Percentiles rank a stretch among this genome's conserved stretches.
Conservation (phyloP, 2,329 filamentous ascomycete species). For the Fusarium concolor region DNA sequence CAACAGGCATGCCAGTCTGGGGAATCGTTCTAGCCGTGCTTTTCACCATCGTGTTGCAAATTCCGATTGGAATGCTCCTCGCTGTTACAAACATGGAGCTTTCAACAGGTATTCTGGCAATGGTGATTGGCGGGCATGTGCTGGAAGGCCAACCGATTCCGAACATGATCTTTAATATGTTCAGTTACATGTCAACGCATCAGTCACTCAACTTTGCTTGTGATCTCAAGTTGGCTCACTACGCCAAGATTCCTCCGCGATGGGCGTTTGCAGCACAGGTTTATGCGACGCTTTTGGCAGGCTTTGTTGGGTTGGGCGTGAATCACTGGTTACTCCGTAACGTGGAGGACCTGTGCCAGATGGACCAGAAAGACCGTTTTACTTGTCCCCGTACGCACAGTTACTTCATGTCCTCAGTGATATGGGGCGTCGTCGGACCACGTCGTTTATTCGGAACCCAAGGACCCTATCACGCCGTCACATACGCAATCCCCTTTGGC, state of each 20-base stretch:
- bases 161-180: conserved; percentile 79
- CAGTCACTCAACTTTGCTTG: conserved; percentile 69
- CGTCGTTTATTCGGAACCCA: conserved; percentile 65
- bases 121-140: conserved; percentile 75
- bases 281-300: conserved; percentile 64
- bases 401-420: conserved; percentile 71
- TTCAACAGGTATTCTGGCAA: conserved; percentile 73
- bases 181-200: conserved; percentile 71
- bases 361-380: conserved; percentile 62
- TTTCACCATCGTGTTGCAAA: conserved; percentile 63
- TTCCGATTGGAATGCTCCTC: conserved; percentile 67
- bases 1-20: conserved; percentile 64
- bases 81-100: conserved; percentile 68
- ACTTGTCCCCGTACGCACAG: conserved; percentile 60
- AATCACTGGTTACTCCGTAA: conserved; percentile 68
- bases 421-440: conserved; percentile 77
- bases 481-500: conserved; percentile 37
- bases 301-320: conserved; percentile 67
- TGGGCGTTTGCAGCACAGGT: conserved; percentile 66
- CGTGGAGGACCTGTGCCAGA: conserved; percentile 68
- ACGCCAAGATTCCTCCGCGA: conserved; percentile 68
- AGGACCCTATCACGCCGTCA: conserved; percentile 34
- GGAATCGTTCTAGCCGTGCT: conserved; percentile 62
- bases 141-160: conserved; percentile 72
- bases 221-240: conserved; percentile 72